These are phyloP conservation scores for Mycena amicta DNA, from an alignment of 768 basidiomycete genomes.

Conservation along the genomic window DNA sequence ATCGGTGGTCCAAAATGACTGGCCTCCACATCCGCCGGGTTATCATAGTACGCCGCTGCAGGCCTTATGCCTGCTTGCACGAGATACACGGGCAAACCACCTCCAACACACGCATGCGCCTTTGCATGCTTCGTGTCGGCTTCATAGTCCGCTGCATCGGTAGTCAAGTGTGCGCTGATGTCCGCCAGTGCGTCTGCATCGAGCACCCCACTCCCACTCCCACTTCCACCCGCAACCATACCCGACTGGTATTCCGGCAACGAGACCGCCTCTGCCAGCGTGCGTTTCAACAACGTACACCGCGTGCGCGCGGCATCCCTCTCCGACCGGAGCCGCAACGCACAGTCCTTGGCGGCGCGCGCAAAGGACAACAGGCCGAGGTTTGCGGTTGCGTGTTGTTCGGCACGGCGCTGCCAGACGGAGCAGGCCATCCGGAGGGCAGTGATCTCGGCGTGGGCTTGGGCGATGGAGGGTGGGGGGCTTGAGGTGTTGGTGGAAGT, in stretches of 20 bases:
- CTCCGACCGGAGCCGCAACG: slow-evolving; percentile 12
- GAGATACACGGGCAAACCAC: slow-evolving; percentile 12
- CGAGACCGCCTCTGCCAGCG: slow-evolving; percentile 2
- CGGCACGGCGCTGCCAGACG: slow-evolving; percentile 53
- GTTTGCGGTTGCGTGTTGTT: slow-evolving; percentile 51
- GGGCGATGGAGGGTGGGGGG: slow-evolving; percentile 33
- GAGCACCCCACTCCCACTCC: not conserved
- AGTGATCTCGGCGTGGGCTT: slow-evolving; percentile 42
- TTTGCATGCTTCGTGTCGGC: not conserved
- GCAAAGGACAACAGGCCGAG: slow-evolving; percentile 47
- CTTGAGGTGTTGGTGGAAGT: slow-evolving; percentile 18
- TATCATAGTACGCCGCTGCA: not conserved
- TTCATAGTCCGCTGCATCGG: not conserved
- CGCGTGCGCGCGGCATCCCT: slow-evolving; percentile 5
- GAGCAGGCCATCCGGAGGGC: slow-evolving; percentile 44
- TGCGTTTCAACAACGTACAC: slow-evolving; percentile 12
- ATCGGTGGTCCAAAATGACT: slow-evolving; percentile 14
- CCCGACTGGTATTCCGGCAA: slow-evolving; percentile 1
- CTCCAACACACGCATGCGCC: not conserved
- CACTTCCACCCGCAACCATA: not conserved
- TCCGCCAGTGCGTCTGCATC: not conserved
- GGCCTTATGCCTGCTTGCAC: not conserved
- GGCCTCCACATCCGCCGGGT: slow-evolving; percentile 3
- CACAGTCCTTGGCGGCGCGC: slow-evolving; percentile 39
- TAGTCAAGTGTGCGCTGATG: not conserved